phyloP scores from a whole-genome alignment of 73 alveolate genomes.

The Uronychia setigera region DNA sequence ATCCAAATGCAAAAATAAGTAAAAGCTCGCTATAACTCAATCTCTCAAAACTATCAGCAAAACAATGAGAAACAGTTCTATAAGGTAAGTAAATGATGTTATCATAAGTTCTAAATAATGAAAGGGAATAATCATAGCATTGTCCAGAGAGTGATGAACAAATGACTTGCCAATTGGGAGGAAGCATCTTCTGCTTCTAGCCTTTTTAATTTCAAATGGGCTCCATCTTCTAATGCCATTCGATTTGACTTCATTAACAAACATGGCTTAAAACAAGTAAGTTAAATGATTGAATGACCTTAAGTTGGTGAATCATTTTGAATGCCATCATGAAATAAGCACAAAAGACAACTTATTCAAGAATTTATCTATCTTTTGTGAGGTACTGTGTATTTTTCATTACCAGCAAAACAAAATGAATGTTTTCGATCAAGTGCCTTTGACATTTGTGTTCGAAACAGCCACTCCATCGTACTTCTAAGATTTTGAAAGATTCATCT shows the following conservation, averaged over 20 bases:
- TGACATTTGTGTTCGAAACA: conserved; percentile 55
- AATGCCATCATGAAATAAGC: background rate
- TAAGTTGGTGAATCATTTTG: conserved; percentile 20
- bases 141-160: background rate
- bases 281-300: background rate
- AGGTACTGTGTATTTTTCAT: background rate
- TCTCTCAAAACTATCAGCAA: background rate
- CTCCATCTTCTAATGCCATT: conserved; percentile 65
- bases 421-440: conserved; percentile 85
- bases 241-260: conserved; percentile 57
- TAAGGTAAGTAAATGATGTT: background rate
- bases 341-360: conserved; percentile 9
- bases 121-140: background rate
- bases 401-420: conserved; percentile 41
- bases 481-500: conserved; percentile 7
- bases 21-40: background rate
- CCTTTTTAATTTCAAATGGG: conserved; percentile 80
- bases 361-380: background rate
- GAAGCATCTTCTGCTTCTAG: conserved; percentile 8
- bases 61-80: background rate
- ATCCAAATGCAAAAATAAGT: background rate
- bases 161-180: background rate
- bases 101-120: background rate
- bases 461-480: background rate
- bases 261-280: conserved; percentile 63